Evolutionary conservation across 371 early-diverging fungal genomes (phyloP), one percentile per base, ranked within the genome.

Genomic region (Syncephalastrum contaminatum): DNA sequence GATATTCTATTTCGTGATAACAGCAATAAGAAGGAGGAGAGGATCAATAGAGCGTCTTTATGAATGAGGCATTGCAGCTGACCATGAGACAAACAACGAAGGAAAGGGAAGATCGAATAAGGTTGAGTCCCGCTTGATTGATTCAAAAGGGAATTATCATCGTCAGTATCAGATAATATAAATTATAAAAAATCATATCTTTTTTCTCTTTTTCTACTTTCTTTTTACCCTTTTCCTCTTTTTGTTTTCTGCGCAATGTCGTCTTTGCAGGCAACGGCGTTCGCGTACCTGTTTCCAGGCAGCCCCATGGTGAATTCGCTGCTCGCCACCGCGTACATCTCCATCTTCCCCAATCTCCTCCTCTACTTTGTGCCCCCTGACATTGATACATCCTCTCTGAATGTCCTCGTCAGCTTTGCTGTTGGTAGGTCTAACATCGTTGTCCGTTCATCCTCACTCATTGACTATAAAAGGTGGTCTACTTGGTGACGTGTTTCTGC

Each of bases 401-500:
- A 90, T 60, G 73, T 84, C 1, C 71, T 93, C 59, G 93, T 93
- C 30, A 86, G 88, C 42, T 91, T 93, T 76, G 93, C 93, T 0
- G 89, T 91, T 24, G 93, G 78, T 77, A 70, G 66, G 55, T 15
- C 15, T 12, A 12, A 18, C 24, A 7, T 59, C 12, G 19, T 40
- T 14, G 8, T 30, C 12, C 4, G 10, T 44, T 46, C 25, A 7
- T 19, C 22, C 10, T n/a, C 19, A 43, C 12, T 41, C 10, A 21
- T 45, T 55, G 40, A 24, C n/a, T 21, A n/a, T 43, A 24, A 44
- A 47, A 77, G 78, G 93, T 59, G 90, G 92, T 15, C 68, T 93
- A 16, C 60, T 93, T 19, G 92, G 94, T 18, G 94, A 93, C 57
- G 94, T 92, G 6, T 89, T 93, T 59, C 66, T 93, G 60, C 94